Evolutionary conservation across 441 rosid species (phyloP), one percentile per base, ranked within the genome.

Genomic region (Arabidopsis lyrata): DNA sequence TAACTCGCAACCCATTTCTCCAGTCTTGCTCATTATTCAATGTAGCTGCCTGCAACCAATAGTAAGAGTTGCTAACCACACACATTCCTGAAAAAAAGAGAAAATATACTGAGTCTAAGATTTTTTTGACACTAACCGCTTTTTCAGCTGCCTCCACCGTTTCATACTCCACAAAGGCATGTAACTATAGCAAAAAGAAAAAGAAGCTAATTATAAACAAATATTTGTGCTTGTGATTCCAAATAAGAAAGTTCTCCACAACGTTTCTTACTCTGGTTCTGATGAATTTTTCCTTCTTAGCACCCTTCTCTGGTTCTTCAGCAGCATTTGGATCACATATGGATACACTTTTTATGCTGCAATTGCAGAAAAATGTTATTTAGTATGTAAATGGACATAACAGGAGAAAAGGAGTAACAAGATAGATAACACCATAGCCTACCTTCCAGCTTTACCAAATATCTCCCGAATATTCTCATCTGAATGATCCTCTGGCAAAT

Each of bases 1-100:
- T 95, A 58, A 92, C 99, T 42, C 84, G 86, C 83, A 95, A 68
- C 65, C 99, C 99, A 80, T 89, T 90, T 86, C 99, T 87, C 98
- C 99, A 95, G 73, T 95, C 93, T 32, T 80, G 88, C 72, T 85
- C 93, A 76, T 92, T 78, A 72, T 90, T 92, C 60, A 92, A 76
- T 31, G 91, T 85, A 76, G 85, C 83, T 60, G 77, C 96, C 99
- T 95, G 83, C 74, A 77, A 72, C 85, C 77, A 55, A 62, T 22
- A 77, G 77, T 24, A 58, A 29, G 75, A 27, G 14, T 44, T 12
- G 22, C 54, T 35, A 59, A 38, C 29, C 53, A 49, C 48, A 20
- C 20, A 0, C 15, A 18, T 44, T 16, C 76, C n/a, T 57, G 4
- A 27, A 14, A 4, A 16, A 8, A 35, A 44, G 34, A 39, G 14